Evolutionary conservation across 1,284 basidiomycete species (phyloP), one percentile per base, ranked within the genome.

Genomic region (Cryptococcus sp.): DNA sequence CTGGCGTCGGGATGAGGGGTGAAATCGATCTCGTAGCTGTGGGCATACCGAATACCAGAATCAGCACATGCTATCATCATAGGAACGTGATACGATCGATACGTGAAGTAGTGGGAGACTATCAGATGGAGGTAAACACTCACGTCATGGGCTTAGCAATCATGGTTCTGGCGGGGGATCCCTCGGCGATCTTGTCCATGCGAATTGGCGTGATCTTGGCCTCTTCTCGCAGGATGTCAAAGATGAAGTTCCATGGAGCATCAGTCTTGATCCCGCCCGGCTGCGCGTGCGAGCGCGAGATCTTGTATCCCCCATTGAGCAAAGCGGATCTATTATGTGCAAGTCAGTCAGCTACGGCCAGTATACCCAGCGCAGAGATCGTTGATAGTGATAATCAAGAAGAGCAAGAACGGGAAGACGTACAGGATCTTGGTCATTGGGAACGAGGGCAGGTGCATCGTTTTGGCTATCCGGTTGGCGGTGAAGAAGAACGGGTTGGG

Each of bases 191-290:
- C 55, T 90, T 91, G 57, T 90, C 87, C 82, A 87, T 85, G 64
- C 87, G 88, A 30, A 97, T 90, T 0, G 95, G 93, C 1, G 73
- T 79, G 25, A 68, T 61, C 71, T 90, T 88, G 66, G 93, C 84
- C 86, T 89, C 94, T 35, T 85, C 86, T 5, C 94, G 85, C 73
- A 89, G 86, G 47, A 97, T 81, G 73, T 96, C 94, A 71, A 90
- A 86, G 3, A 98, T 75, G 63, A 89, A 87, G 25, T 80, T 75
- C 39, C 86, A 83, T 0, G 87, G 83, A 1, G 93, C 93, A 39
- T 86, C 83, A 7, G 95, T 97, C 81, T 99, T 99, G 64, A 99
- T 77, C 1, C 91, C 95, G 0, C 95, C 95, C 0, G 91, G 80
- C 20, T 83, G 83, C 0, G 93, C 92, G 78, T 98, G 95, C 0